Percentiles rank a stretch among this genome's conserved stretches.
These are phyloP conservation scores for Acanthamoeba polyphaga DNA, from an alignment of 208 protist genomes.

Conservation along the genomic window DNA sequence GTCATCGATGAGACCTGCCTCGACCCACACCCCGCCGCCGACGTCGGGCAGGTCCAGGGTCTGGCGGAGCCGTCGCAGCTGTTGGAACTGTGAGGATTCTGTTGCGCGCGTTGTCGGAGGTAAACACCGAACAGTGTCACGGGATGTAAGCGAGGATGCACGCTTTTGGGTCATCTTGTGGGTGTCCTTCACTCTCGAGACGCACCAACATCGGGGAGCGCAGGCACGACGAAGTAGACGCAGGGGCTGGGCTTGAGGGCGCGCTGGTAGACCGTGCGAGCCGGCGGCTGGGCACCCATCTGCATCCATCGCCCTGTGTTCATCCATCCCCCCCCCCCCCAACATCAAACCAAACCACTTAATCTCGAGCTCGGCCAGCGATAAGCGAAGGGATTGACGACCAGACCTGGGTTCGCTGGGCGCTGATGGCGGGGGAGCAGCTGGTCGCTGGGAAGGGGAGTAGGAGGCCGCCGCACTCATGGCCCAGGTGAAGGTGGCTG, in stretches of 20 bases:
- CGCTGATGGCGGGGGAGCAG: neutral
- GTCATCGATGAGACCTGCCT: neutral
- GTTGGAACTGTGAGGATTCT: neutral
- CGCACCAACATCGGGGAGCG: neutral
- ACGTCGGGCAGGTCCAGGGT: neutral
- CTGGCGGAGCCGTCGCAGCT: neutral
- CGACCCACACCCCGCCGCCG: neutral
- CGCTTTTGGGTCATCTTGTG: neutral
- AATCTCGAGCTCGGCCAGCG: too few species aligned
- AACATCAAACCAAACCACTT: too few species aligned
- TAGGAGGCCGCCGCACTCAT: neutral
- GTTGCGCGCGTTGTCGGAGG: neutral
- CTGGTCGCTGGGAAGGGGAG: neutral
- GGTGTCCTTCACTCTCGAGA: neutral
- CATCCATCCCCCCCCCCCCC: neutral
- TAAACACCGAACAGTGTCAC: neutral
- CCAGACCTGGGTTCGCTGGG: neutral
- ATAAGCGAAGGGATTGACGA: too few species aligned
- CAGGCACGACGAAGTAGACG: neutral
- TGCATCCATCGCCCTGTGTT: neutral
- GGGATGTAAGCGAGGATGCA: neutral
- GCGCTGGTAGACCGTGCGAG: conserved; percentile 10
- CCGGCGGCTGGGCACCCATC: conserved; percentile 7
- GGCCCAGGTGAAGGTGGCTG: neutral
- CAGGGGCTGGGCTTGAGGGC: conserved; percentile 17